Conservation (phyloP, 345 rosid genomes). For the Acer negundo region DNA sequence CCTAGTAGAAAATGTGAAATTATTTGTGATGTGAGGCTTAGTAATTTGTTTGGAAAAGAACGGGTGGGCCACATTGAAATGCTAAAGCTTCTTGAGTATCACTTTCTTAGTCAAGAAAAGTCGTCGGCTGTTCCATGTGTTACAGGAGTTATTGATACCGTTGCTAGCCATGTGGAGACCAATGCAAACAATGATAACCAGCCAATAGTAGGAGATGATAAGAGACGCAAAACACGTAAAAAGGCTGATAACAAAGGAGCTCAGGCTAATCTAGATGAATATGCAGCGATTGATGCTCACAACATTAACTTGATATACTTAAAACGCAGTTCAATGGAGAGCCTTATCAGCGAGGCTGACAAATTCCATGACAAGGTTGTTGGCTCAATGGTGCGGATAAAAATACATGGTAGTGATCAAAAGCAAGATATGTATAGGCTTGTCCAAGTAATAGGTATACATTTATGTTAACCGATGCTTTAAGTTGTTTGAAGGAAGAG, state of each 20-base stretch:
- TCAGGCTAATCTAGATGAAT: constrained; percentile 48
- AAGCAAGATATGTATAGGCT: constrained; percentile 80
- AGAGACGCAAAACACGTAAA: constrained; percentile 54
- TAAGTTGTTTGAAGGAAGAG: constrained; percentile 19
- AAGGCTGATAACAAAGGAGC: constrained; percentile 49
- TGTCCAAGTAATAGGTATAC: constrained; percentile 84
- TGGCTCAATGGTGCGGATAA: constrained; percentile 87
- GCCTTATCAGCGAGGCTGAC: constrained; percentile 61
- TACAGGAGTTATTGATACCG: constrained; percentile 37
- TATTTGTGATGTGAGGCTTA: constrained; percentile 72
- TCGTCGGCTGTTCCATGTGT: constrained; percentile 31
- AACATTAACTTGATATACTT: constrained; percentile 75
- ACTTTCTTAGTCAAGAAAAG: constrained; percentile 60
- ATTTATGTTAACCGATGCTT: constrained; percentile 19
- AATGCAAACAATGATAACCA: constrained; percentile 36
- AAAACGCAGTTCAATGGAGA: constrained; percentile 68
- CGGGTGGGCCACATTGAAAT: constrained; percentile 83
- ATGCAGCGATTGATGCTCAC: constrained; percentile 86
- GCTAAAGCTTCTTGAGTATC: constrained; percentile 85
- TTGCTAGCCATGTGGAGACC: constrained; percentile 34
- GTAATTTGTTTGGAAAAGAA: constrained; percentile 64
- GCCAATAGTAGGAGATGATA: constrained; percentile 36
- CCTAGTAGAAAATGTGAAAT: constrained; percentile 67
- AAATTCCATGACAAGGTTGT: constrained; percentile 71
- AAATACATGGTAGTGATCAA: constrained; percentile 62